Evolutionary conservation across 306 rosid species (phyloP).

Genomic region (Boehmeria nivea): DNA sequence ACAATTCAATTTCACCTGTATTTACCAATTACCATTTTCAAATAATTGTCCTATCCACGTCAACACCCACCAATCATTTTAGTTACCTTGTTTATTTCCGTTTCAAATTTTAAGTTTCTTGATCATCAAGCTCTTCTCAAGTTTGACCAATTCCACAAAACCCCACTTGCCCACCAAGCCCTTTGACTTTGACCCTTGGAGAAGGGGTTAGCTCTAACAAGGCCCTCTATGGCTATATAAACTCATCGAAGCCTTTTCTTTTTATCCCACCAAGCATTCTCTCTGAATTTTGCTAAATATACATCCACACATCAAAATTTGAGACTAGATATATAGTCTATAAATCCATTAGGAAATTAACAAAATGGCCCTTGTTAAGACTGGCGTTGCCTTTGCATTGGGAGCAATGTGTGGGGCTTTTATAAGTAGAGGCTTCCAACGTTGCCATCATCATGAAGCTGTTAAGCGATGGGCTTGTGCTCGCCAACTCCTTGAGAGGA

Average conservation of each 20-base stretch:
- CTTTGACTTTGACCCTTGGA: slow-evolving; percentile 11
- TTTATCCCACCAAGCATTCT: slow-evolving; percentile 3
- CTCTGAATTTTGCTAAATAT: neutral
- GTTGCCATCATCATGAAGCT: slow-evolving; percentile 17
- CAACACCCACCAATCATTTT: too few relatives aligned
- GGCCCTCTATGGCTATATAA: neutral
- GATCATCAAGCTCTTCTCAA: neutral
- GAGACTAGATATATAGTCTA: neutral
- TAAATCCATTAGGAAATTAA: neutral
- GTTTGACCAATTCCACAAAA: neutral
- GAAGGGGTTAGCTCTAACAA: neutral
- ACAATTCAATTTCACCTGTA: too few relatives aligned
- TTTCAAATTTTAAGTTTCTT: neutral
- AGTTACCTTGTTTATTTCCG: too few relatives aligned
- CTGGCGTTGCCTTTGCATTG: slow-evolving; percentile 24
- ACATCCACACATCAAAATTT: neutral
- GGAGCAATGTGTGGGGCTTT: slow-evolving; percentile 42
- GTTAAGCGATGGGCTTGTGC: slow-evolving; percentile 19
- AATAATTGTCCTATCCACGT: too few relatives aligned
- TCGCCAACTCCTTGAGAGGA: slow-evolving; percentile 10
- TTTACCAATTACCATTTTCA: too few relatives aligned
- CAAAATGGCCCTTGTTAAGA: slow-evolving; percentile 14
- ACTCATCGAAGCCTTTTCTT: neutral
- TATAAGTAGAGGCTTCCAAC: slow-evolving; percentile 6
- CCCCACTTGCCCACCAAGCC: too few relatives aligned